Base-by-base conservation (phyloP, 1,284 basidiomycete species). In the Fistulinella cinereoalba region DNA sequence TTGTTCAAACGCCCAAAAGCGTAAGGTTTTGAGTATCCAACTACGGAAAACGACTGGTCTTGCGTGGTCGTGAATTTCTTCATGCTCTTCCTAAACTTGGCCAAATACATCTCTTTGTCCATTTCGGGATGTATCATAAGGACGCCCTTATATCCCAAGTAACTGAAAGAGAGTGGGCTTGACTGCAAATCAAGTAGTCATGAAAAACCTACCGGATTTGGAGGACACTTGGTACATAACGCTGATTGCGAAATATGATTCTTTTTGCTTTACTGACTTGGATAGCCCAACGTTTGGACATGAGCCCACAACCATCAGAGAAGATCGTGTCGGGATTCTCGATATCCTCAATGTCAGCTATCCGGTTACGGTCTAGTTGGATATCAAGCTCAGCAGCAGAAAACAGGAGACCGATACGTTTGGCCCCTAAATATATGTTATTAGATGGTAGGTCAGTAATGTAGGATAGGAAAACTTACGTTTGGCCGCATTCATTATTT, bases 281-380 rank as follows among this genome's bases (percentile, higher is more conserved):
- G 2, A 75, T 58, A 7, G 79, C 77, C 49, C 81, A 71, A 21
- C 64, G 63, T 38, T 65, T 69, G 0, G 79, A 75, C 47, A 84
- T 81, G 5, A 85, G 71, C 1, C 83, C 82, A 57, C 83, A 85
- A 1, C 82, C 82, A 56, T 85, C 81, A 0, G 81, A 84, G 57
- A 85, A 83, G 1, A 74, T 55, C 47, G 81, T 79, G 41, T 81
- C 80, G 5, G 74, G 72, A 23, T 65, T 61, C 52, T 71, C 73
- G 51, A 85, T 77, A 52, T 83, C 82, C 3, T 71, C 68, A 22
- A 85, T 83, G 52, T 85, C 81, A 10, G 68, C 62, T 7, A 73
- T 70, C 34, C 67, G 70, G 29, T 57, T 54, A 6, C 78, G 79
- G 55, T 80, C 72, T 4, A 83, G 66, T 3, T 65, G 60, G 60